Percentiles rank a stretch among this genome's conserved stretches.
Evolutionary conservation across 2,329 filamentous ascomycete species (phyloP).

Genomic region (Exophiala spinifera): DNA sequence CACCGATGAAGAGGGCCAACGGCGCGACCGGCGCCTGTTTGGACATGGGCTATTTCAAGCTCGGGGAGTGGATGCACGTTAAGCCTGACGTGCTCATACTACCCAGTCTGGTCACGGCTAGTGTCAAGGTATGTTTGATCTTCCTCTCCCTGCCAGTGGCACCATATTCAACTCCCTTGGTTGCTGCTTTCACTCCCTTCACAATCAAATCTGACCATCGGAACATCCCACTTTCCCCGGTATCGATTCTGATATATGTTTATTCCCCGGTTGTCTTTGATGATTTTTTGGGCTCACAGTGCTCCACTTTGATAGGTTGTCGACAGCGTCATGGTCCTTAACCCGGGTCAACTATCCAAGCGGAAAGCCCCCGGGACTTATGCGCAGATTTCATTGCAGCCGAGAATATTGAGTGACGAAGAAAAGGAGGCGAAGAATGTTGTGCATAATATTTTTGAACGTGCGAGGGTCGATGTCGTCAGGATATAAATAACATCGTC

Average conservation of each 20-base stretch:
- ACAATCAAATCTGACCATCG: background rate
- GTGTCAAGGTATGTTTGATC: conserved; percentile 71
- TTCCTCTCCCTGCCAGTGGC: background rate
- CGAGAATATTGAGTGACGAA: conserved; percentile 58
- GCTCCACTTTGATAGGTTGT: conserved; percentile 64
- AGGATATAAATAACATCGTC: conserved; percentile 71
- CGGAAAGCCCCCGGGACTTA: conserved; percentile 81
- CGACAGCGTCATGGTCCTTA: conserved; percentile 84
- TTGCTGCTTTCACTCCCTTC: too few species aligned
- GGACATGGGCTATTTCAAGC: conserved; percentile 78
- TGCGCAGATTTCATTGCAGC: conserved; percentile 72
- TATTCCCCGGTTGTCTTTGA: background rate
- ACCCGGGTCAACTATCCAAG: conserved; percentile 85
- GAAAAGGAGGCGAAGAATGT: conserved; percentile 59
- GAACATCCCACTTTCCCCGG: background rate
- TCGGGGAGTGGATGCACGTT: conserved; percentile 87
- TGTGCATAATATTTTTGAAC: conserved; percentile 73
- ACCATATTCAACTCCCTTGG: background rate
- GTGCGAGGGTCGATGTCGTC: conserved; percentile 82
- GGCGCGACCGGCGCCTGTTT: conserved; percentile 71
- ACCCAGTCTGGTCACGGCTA: conserved; percentile 79
- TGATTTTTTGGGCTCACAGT: conserved; percentile 19
- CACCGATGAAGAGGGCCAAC: conserved; percentile 67
- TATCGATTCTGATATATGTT: too few species aligned
- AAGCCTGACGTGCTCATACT: conserved; percentile 79